Percentiles rank a stretch among this genome's conserved stretches.
Conservation (phyloP, 1,284 basidiomycete genomes). For the Sporisorium graminicola region DNA sequence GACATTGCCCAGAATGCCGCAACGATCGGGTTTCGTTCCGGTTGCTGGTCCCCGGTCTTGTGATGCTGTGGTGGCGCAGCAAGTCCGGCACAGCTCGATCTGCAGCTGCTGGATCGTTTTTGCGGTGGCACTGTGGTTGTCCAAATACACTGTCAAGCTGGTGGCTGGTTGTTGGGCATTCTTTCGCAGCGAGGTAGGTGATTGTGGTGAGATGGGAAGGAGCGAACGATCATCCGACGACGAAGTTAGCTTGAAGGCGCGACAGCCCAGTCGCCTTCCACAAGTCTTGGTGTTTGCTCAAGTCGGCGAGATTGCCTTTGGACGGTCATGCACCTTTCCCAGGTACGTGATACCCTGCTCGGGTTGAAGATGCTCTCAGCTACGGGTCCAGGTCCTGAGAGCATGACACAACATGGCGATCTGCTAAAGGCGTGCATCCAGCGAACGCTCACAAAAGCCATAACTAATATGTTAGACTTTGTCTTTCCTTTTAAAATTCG, state of each 20-base stretch:
- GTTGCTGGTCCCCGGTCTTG: background rate
- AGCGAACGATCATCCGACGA: background rate
- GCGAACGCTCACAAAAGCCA: too few relatives aligned
- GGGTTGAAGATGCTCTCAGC: too few relatives aligned
- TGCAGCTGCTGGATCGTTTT: background rate
- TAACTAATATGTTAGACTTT: too few relatives aligned
- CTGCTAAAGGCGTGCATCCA: too few relatives aligned
- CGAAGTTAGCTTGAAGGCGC: background rate
- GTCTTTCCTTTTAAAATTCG: background rate
- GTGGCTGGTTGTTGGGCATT: background rate
- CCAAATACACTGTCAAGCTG: background rate
- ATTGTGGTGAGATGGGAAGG: conserved; percentile 10
- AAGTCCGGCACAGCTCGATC: background rate
- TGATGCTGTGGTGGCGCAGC: background rate
- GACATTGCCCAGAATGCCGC: background rate
- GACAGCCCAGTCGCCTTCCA: background rate
- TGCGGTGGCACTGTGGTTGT: background rate
- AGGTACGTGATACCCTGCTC: too few relatives aligned
- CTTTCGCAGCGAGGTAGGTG: background rate
- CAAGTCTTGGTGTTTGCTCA: too few relatives aligned
- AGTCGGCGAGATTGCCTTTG: too few relatives aligned
- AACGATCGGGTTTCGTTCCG: too few relatives aligned
- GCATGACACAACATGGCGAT: too few relatives aligned
- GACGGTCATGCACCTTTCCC: too few relatives aligned
- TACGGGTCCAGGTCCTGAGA: too few relatives aligned